Evolutionary conservation across 1,284 basidiomycete species (phyloP).

Genomic region (Erythrobasidium hasegawianum): DNA sequence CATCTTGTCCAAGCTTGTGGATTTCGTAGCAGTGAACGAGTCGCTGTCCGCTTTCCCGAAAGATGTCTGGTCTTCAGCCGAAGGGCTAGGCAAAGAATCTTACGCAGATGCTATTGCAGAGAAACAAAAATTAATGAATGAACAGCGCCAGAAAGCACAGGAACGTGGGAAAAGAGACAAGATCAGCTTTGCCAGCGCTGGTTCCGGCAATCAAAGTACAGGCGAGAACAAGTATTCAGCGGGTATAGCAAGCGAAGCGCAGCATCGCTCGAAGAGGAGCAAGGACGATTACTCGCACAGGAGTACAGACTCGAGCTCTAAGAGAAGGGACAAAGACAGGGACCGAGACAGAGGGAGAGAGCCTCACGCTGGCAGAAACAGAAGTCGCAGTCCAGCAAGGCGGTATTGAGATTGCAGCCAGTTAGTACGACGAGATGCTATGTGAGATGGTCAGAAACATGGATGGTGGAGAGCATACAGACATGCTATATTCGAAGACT

Average conservation of each 20-base stretch:
- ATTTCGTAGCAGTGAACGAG: slow-evolving; percentile 83
- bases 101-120: slow-evolving; percentile 33
- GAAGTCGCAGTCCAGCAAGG: not conserved
- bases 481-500: too few species aligned
- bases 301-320: slow-evolving; percentile 8
- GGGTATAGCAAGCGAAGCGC: not conserved
- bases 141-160: slow-evolving; percentile 34
- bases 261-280: not conserved
- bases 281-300: not conserved
- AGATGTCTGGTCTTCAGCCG: slow-evolving; percentile 62
- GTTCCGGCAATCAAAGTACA: slow-evolving; percentile 9
- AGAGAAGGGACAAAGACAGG: slow-evolving; percentile 7
- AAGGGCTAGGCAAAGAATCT: slow-evolving; percentile 16
- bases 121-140: slow-evolving; percentile 31
- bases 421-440: too few species aligned
- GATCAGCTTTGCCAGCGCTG: slow-evolving; percentile 30
- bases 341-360: too few species aligned
- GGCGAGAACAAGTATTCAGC: slow-evolving; percentile 14
- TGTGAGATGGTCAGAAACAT: too few species aligned
- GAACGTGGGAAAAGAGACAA: slow-evolving; percentile 22
- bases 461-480: too few species aligned
- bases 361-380: not conserved
- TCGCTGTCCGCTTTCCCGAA: slow-evolving; percentile 70
- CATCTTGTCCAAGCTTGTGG: slow-evolving; percentile 84
- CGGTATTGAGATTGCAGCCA: not conserved